phyloP scores from a whole-genome alignment of 2,329 filamentous ascomycete genomes.

The Monilinia vaccinii-corymbosi region DNA sequence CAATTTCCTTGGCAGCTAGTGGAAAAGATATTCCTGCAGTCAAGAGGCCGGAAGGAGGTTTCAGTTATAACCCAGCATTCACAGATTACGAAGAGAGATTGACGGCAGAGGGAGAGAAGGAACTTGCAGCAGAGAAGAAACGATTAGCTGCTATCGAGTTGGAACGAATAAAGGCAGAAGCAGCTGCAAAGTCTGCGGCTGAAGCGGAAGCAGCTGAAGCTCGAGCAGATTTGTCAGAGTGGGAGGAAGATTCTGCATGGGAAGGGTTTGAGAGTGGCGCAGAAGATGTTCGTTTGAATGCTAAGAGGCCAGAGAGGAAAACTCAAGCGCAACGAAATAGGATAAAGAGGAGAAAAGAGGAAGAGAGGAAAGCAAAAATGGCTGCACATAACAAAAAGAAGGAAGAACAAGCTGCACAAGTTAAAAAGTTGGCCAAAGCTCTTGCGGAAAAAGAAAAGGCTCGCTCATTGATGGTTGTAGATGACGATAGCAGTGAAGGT shows the following conservation, averaged over 20 bases:
- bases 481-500: conserved; percentile 43
- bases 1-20: conserved; percentile 72
- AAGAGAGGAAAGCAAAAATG: conserved; percentile 67
- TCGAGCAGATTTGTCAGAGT: conserved; percentile 55
- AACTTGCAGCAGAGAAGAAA: conserved; percentile 68
- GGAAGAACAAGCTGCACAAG: conserved; percentile 59
- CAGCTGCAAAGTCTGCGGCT: conserved; percentile 59
- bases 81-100: conserved; percentile 76
- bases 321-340: conserved; percentile 80
- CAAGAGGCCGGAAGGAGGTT: conserved; percentile 67
- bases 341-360: conserved; percentile 79
- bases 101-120: conserved; percentile 65
- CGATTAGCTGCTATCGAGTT: conserved; percentile 58
- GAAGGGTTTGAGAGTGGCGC: conserved; percentile 79
- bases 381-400: conserved; percentile 66
- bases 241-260: conserved; percentile 87
- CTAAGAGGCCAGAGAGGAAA: conserved; percentile 76
- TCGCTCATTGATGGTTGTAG: conserved; percentile 35
- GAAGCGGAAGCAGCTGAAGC: conserved; percentile 66
- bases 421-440: conserved; percentile 61
- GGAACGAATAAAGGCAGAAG: conserved; percentile 58
- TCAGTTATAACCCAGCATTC: conserved; percentile 88
- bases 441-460: conserved; percentile 48
- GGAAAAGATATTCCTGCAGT: conserved; percentile 76
- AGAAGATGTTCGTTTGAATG: conserved; percentile 54